Conservation (phyloP, 2,329 filamentous ascomycete genomes). For the Diaporthe citrichinensis region DNA sequence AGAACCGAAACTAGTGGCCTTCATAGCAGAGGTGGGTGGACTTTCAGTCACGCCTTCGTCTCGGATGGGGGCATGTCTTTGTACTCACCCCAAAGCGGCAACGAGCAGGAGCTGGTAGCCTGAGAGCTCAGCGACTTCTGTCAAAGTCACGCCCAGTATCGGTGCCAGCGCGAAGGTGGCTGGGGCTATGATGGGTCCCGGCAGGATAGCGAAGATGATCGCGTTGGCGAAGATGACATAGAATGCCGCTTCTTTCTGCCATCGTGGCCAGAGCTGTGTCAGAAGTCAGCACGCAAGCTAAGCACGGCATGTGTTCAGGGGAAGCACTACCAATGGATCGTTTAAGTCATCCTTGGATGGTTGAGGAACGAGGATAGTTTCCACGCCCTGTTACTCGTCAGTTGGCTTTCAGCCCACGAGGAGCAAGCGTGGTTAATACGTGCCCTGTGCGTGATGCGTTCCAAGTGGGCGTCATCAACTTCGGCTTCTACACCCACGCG, state of each 20-base stretch:
- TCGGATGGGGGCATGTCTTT: neutral
- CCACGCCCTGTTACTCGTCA: slow-evolving; percentile 34
- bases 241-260: slow-evolving; percentile 45
- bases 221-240: slow-evolving; percentile 43
- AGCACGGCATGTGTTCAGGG: neutral
- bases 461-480: slow-evolving; percentile 23
- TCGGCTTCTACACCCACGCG: neutral
- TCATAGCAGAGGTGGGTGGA: slow-evolving; percentile 1
- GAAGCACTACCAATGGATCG: slow-evolving; percentile 42
- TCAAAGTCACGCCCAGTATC: slow-evolving; percentile 47
- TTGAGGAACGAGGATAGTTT: slow-evolving; percentile 44
- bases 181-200: slow-evolving; percentile 44
- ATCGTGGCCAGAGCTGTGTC: slow-evolving; percentile 43
- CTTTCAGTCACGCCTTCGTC: neutral
- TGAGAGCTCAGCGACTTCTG: slow-evolving; percentile 44
- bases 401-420: neutral
- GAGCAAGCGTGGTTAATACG: neutral
- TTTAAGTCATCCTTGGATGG: slow-evolving; percentile 41
- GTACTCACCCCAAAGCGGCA: slow-evolving; percentile 40
- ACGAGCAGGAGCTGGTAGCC: slow-evolving; percentile 45
- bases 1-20: slow-evolving; percentile 49
- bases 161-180: slow-evolving; percentile 42
- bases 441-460: slow-evolving; percentile 39
- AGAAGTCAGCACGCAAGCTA: neutral
- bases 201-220: slow-evolving; percentile 45